phyloP scores from a whole-genome alignment of 2,329 filamentous ascomycete genomes.

The Bimuria novae-zelandiae region DNA sequence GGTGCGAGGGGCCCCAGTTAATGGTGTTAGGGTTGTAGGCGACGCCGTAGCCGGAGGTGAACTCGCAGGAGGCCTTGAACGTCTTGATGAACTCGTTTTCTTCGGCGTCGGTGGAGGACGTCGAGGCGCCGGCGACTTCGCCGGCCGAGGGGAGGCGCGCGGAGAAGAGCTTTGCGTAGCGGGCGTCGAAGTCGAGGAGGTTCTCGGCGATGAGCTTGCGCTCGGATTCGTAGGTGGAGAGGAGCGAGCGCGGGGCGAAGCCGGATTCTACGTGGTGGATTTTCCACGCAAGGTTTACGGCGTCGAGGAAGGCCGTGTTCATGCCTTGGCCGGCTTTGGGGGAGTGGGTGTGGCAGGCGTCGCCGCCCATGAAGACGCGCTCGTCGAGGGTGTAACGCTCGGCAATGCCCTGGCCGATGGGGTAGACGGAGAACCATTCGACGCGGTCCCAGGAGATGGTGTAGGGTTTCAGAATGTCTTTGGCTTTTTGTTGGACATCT shows the following conservation, averaged over 20 bases:
- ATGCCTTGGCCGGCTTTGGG: constrained; percentile 69
- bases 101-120: constrained; percentile 38
- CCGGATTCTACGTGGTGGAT: constrained; percentile 87
- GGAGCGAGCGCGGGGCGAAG: constrained; percentile 73
- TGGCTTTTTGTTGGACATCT: constrained; percentile 62
- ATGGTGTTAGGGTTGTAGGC: constrained; percentile 80
- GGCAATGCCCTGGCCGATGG: constrained; percentile 68
- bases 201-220: constrained; percentile 83
- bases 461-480: constrained; percentile 64
- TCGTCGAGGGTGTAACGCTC: constrained; percentile 67
- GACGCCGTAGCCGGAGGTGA: constrained; percentile 90
- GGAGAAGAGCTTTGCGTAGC: constrained; percentile 89
- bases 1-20: constrained; percentile 79
- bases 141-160: constrained; percentile 72
- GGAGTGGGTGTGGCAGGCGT: constrained; percentile 66
- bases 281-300: constrained; percentile 93
- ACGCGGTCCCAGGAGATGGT: constrained; percentile 66
- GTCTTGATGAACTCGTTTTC: constrained; percentile 85
- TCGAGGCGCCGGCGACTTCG: constrained; percentile 69
- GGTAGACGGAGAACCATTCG: constrained; percentile 70
- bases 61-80: constrained; percentile 90
- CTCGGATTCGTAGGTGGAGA: constrained; percentile 86
- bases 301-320: constrained; percentile 65
- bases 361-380: constrained; percentile 68
- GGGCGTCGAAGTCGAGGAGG: constrained; percentile 83